Evolutionary conservation across 306 rosid species (phyloP).

Genomic region (Carpinus viminea): DNA sequence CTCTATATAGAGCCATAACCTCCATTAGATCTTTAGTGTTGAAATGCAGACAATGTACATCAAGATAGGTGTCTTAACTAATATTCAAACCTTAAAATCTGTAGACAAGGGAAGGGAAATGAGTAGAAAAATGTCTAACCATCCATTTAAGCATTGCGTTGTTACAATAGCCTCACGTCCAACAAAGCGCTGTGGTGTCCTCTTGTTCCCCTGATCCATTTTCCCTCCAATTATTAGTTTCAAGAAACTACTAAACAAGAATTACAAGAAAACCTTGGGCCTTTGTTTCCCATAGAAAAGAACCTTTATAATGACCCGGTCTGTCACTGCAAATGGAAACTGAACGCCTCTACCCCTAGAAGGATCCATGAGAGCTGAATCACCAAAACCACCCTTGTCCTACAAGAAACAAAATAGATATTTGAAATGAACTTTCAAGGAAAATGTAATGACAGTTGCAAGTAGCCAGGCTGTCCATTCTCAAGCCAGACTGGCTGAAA

Average conservation of each 20-base stretch:
- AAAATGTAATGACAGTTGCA: background rate
- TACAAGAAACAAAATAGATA: conserved; percentile 35
- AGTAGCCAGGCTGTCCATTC: conserved; percentile 1
- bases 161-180: conserved; percentile 99
- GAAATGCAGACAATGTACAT: conserved; percentile 8
- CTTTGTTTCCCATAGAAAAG: conserved; percentile 4
- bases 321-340: conserved; percentile 91
- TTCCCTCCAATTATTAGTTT: conserved; percentile 32
- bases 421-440: conserved; percentile 28
- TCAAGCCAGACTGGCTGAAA: background rate
- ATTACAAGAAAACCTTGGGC: conserved; percentile 1
- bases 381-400: conserved; percentile 85
- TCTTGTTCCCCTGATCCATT: conserved; percentile 86
- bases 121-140: conserved; percentile 54
- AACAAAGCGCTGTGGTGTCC: conserved; percentile 95
- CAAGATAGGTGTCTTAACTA: conserved; percentile 16
- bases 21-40: background rate
- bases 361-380: conserved; percentile 54
- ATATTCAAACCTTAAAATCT: background rate
- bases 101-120: conserved; percentile 3
- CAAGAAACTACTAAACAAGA: conserved; percentile 13
- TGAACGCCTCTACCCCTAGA: conserved; percentile 92
- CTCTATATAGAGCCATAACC: background rate
- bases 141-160: conserved; percentile 98
- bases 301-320: conserved; percentile 95